Evolutionary conservation across 1,284 basidiomycete species (phyloP).

Genomic region (Caloboletus firmus): DNA sequence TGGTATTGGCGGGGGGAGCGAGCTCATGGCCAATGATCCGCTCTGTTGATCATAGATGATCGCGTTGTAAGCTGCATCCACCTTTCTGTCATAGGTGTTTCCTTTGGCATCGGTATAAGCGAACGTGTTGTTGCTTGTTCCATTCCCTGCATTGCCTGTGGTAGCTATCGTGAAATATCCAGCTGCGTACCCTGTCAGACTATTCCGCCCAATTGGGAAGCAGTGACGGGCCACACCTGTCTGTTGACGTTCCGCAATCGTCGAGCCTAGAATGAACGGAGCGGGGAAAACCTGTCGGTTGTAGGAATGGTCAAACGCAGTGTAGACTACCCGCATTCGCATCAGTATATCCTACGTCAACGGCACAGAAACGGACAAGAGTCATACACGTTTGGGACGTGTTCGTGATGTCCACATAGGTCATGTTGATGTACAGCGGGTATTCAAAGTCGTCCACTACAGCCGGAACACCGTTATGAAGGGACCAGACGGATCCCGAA

Average conservation of each 20-base stretch:
- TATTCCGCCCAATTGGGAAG: background rate
- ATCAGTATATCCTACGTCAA: slow-evolving; percentile 1
- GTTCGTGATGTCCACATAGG: slow-evolving; percentile 44
- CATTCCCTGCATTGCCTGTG: slow-evolving; percentile 52
- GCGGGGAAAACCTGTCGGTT: slow-evolving; percentile 55
- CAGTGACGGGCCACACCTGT: slow-evolving; percentile 42
- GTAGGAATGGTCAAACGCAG: slow-evolving; percentile 68
- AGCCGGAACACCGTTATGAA: slow-evolving; percentile 55
- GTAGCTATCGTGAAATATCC: slow-evolving; percentile 53
- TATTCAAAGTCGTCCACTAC: slow-evolving; percentile 64
- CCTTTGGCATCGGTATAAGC: slow-evolving; percentile 56
- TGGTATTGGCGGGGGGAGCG: background rate
- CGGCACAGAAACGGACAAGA: background rate
- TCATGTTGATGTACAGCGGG: slow-evolving; percentile 63
- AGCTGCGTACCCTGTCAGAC: slow-evolving; percentile 35
- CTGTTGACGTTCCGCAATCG: slow-evolving; percentile 57
- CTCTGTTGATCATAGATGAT: slow-evolving; percentile 61
- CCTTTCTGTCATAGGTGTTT: slow-evolving; percentile 62
- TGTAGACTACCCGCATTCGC: slow-evolving; percentile 40
- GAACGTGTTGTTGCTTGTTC: slow-evolving; percentile 69
- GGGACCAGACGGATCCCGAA: slow-evolving; percentile 53
- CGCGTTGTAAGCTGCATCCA: slow-evolving; percentile 58
- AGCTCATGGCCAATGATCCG: slow-evolving; percentile 48
- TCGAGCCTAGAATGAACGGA: slow-evolving; percentile 58
- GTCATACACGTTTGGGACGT: slow-evolving; percentile 47